These are phyloP conservation scores for Penicillium freii DNA, from an alignment of 2,329 filamentous ascomycete genomes.

Conservation along the genomic window DNA sequence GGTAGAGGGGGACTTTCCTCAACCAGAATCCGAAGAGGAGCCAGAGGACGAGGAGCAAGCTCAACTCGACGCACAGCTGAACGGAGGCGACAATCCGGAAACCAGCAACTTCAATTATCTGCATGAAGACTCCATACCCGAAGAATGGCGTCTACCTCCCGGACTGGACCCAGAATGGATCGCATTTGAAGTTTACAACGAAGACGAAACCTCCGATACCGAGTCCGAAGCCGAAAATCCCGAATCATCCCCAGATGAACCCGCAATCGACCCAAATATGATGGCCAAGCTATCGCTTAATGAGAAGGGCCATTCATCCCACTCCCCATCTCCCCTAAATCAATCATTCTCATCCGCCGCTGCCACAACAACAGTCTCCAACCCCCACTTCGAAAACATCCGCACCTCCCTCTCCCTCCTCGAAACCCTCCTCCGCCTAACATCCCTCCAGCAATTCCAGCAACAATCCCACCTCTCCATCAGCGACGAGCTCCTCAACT, in stretches of 20 bases:
- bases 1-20: constrained; percentile 32
- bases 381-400: constrained; percentile 55
- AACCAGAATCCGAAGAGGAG: constrained; percentile 34
- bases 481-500: constrained; percentile 81
- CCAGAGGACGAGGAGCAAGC: constrained; percentile 43
- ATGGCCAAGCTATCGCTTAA: constrained; percentile 51
- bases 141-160: constrained; percentile 62
- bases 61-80: constrained; percentile 41
- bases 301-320: constrained; percentile 27
- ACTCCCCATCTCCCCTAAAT: constrained; percentile 34
- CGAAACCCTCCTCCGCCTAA: constrained; percentile 82
- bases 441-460: constrained; percentile 86
- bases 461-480: constrained; percentile 87
- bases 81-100: constrained; percentile 12
- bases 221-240: constrained; percentile 46
- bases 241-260: constrained; percentile 15
- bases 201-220: constrained; percentile 58
- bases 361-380: constrained; percentile 35
- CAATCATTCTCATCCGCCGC: constrained; percentile 18
- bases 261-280: constrained; percentile 44
- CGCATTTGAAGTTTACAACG: constrained; percentile 78
- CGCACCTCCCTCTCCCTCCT: constrained; percentile 74
- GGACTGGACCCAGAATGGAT: constrained; percentile 89
- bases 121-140: constrained; percentile 34
- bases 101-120: constrained; percentile 21